A percentile compares a stretch with the other conserved stretches of the same genome.
These are phyloP conservation scores for Lenzites betulinus DNA, from an alignment of 768 basidiomycete species.

Conservation along the genomic window DNA sequence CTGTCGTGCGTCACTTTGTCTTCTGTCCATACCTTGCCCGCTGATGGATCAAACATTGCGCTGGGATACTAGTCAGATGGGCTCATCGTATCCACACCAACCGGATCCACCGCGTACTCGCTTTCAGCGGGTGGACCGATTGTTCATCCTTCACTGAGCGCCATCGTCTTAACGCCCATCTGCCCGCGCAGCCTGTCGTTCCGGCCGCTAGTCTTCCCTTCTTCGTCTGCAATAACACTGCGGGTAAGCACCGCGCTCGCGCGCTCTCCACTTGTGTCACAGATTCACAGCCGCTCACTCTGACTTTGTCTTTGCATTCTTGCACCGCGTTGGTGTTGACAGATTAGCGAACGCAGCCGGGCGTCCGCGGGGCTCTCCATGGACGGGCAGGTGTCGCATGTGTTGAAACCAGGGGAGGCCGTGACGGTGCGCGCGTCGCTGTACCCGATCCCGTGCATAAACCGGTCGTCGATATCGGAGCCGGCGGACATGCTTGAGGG, in stretches of 20 bases:
- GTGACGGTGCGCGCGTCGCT: constrained; percentile 84
- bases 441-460: constrained; percentile 92
- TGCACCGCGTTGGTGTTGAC: constrained; percentile 1
- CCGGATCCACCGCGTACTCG: constrained; percentile 95
- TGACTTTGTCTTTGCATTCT: background rate
- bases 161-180: constrained; percentile 92
- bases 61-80: constrained; percentile 80
- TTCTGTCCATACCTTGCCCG: background rate
- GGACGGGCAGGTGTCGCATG: constrained; percentile 86
- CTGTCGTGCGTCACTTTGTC: constrained; percentile 66
- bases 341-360: constrained; percentile 86
- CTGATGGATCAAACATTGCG: background rate
- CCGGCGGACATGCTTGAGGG: constrained; percentile 25
- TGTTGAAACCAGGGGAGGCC: constrained; percentile 82
- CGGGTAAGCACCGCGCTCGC: constrained; percentile 48
- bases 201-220: constrained; percentile 88
- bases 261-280: background rate
- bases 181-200: constrained; percentile 93
- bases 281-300: background rate
- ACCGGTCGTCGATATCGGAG: constrained; percentile 75
- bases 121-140: constrained; percentile 95
- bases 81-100: constrained; percentile 92
- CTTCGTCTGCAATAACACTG: constrained; percentile 72
- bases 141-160: constrained; percentile 89
- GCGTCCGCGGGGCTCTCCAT: constrained; percentile 89